Evolutionary conservation across 805 yeast genomes (phyloP).

Genomic region (Spathaspora gorwiae): DNA sequence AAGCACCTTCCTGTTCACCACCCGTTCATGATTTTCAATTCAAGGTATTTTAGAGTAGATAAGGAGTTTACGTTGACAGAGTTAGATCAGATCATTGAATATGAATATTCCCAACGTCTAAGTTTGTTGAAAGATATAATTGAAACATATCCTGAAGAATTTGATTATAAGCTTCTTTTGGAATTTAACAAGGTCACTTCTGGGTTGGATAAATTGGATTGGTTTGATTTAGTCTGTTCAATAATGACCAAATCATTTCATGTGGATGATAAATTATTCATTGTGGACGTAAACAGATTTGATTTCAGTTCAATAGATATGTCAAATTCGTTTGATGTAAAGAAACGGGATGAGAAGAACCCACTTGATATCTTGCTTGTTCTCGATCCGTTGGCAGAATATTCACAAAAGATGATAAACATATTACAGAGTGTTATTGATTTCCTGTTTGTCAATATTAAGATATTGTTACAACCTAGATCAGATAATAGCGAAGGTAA

Average conservation of each 20-base stretch:
- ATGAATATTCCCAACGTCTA: constrained; percentile 47
- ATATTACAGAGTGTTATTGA: constrained; percentile 37
- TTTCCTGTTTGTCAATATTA: constrained; percentile 48
- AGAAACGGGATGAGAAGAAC: constrained; percentile 12
- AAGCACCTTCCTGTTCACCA: constrained; percentile 29
- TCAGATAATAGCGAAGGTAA: constrained; percentile 26
- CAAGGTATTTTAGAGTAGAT: constrained; percentile 43
- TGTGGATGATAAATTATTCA: constrained; percentile 35
- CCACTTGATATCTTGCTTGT: constrained; percentile 56
- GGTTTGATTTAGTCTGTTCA: constrained; percentile 46
- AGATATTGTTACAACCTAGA: constrained; percentile 58
- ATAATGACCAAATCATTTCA: constrained; percentile 42
- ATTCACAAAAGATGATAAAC: constrained; percentile 58
- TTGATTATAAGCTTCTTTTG: constrained; percentile 12
- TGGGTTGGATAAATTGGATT: constrained; percentile 20
- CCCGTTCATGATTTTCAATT: constrained; percentile 47
- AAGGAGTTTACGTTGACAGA: constrained; percentile 17
- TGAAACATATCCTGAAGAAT: constrained; percentile 21
- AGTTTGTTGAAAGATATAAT: constrained; percentile 23
- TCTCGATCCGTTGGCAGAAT: constrained; percentile 69
- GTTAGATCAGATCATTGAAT: constrained; percentile 36
- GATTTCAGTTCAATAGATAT: constrained; percentile 35
- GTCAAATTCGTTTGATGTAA: constrained; percentile 22
- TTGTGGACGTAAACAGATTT: constrained; percentile 42
- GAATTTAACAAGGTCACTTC: constrained; percentile 13